Conservation (phyloP, 257 asterid species). For the Vinca minor region DNA sequence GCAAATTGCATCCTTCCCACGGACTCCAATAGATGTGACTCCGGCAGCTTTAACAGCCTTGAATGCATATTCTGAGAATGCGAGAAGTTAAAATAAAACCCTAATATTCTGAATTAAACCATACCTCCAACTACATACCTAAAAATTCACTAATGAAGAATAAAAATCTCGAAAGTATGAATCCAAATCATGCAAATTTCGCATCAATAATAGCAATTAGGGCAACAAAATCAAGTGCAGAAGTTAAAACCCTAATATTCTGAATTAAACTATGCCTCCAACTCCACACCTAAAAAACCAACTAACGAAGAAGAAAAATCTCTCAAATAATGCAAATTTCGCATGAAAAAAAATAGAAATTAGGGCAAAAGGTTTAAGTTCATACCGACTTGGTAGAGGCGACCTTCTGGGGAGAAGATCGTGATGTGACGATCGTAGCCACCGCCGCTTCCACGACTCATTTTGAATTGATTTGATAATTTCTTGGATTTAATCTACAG, state of each 20-base stretch:
- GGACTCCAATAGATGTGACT: conserved; percentile 89
- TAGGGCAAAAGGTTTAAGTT: conserved; percentile 2
- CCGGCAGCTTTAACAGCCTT: conserved; percentile 96
- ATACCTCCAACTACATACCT: background rate
- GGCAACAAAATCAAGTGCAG: too few species aligned
- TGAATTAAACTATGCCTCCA: background rate
- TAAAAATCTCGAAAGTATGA: background rate
- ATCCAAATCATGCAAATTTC: background rate
- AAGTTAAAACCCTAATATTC: conserved; percentile 9
- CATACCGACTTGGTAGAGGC: conserved; percentile 94
- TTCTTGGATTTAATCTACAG: background rate
- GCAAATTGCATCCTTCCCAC: conserved; percentile 89
- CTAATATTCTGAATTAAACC: conserved; percentile 6
- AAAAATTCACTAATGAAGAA: background rate
- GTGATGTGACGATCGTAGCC: conserved; percentile 99
- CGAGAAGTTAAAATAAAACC: conserved; percentile 3
- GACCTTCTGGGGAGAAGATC: conserved; percentile 99
- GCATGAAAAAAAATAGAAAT: background rate
- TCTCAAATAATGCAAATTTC: background rate
- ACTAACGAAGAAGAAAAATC: background rate
- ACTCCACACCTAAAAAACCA: background rate
- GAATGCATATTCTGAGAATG: conserved; percentile 35
- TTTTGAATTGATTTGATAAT: conserved; percentile 21
- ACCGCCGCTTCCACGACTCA: conserved; percentile 99
- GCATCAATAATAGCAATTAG: background rate